phyloP scores from a whole-genome alignment of 257 asterid genomes.

The Gentiana straminea region DNA sequence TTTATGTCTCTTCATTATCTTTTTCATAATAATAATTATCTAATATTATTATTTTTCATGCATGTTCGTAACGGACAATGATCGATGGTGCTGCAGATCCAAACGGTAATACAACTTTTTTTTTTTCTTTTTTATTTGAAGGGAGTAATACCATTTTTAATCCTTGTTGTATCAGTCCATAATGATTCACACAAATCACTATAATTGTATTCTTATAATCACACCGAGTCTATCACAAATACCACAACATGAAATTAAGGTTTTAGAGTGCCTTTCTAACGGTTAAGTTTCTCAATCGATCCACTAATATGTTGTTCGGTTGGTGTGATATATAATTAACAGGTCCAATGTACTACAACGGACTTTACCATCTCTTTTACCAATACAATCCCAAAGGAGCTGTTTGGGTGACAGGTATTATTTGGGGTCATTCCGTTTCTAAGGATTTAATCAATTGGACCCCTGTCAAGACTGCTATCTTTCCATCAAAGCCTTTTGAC shows the following conservation, averaged over 20 bases:
- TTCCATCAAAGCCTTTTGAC: conserved; percentile 56
- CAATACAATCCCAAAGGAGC: conserved; percentile 70
- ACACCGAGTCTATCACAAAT: too few relatives aligned
- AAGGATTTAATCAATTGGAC: conserved; percentile 56
- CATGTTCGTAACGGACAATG: too few relatives aligned
- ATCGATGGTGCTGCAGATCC: too few relatives aligned
- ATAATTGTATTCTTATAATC: background rate
- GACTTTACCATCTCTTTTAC: conserved; percentile 65
- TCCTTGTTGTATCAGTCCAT: too few relatives aligned
- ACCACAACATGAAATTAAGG: too few relatives aligned
- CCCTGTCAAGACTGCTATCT: conserved; percentile 33
- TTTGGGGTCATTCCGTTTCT: conserved; percentile 80
- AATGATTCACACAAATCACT: background rate
- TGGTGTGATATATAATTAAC: background rate
- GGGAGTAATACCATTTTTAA: too few relatives aligned
- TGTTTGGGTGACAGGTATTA: conserved; percentile 54
- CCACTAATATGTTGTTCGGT: background rate
- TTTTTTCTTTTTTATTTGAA: too few relatives aligned
- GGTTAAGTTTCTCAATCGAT: too few relatives aligned
- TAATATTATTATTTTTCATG: background rate
- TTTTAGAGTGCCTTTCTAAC: too few relatives aligned
- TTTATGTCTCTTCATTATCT: too few relatives aligned
- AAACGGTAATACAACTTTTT: too few relatives aligned
- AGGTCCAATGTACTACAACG: conserved; percentile 76
- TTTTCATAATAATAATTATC: background rate